Base-by-base conservation (phyloP, 1,284 basidiomycete species). In the Tilletia indica region DNA sequence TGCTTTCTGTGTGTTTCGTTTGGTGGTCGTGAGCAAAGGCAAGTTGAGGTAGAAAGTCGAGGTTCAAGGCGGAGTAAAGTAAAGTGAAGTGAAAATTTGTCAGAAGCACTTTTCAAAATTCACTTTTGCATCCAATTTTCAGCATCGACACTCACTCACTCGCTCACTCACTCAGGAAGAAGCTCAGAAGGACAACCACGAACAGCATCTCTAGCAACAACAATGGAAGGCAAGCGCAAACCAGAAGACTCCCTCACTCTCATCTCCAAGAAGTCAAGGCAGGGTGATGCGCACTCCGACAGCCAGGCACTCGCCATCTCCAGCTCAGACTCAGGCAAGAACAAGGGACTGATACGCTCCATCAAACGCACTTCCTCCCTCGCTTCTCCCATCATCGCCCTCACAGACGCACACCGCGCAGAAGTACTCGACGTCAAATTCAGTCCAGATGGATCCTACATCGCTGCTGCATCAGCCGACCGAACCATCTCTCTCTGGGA, bases 401-500 rank as follows among this genome's bases (percentile, higher is more conserved):
- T 84, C 25, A 76, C 75, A 0, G 80, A 77, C 14, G 82, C 82
- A 47, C 82, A 83, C 49, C 72, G 75, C 51, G 74, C 75, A 31
- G 82, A 83, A 67, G 72, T 83, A 19, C 74, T 83, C 31, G 82
- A 83, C 49, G 74, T 75, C 70, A 75, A 76, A 47, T 83, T 83
- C 70, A 77, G 78, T 3, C 80, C 77, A 21, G 80, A 82, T 42
- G 82, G 82, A 3, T 67, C 75, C 6, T 67, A 69, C 16, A 79
- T 84, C 42, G 82, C 81, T 1, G 82, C 82, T 19, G 77, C 77
- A 19, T 76, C 76, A 2, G 70, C 77, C 9, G 82, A 84, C 68
- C 75, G 75, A 36, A 79, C 78, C 31, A 78, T 84, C 36, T 83
- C 82, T 5, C 72, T 84, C 63, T 84, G 82, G 82, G 76, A 76